Evolutionary conservation across 2,329 filamentous ascomycete species (phyloP).

Genomic region (Conoideocrella luteorostrata): DNA sequence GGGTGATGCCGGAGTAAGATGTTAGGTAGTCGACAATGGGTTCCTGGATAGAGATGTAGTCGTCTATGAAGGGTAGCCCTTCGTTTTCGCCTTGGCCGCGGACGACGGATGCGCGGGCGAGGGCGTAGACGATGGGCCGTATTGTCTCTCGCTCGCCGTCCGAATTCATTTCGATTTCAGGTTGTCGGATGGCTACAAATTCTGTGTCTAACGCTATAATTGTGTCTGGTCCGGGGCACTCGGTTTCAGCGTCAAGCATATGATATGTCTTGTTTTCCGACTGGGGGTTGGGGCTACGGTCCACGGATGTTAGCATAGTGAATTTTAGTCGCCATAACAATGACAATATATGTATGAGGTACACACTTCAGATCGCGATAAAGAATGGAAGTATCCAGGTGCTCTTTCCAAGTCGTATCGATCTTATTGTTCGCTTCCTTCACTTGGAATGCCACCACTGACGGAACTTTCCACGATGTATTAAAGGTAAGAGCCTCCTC

Average conservation of each 20-base stretch:
- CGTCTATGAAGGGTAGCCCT: slow-evolving; percentile 87
- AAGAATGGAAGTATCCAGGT: slow-evolving; percentile 76
- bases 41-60: slow-evolving; percentile 90
- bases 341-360: slow-evolving; percentile 4
- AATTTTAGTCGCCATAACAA: no score
- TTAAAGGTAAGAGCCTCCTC: slow-evolving; percentile 88
- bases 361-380: slow-evolving; percentile 61
- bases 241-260: slow-evolving; percentile 48
- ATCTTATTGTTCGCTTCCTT: slow-evolving; percentile 76
- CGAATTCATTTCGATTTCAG: slow-evolving; percentile 93
- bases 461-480: slow-evolving; percentile 85
- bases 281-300: slow-evolving; percentile 29
- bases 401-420: slow-evolving; percentile 79
- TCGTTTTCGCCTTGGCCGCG: slow-evolving; percentile 72
- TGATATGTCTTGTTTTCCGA: slow-evolving; percentile 47
- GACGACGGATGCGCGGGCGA: slow-evolving; percentile 89
- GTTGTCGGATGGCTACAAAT: slow-evolving; percentile 86
- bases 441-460: slow-evolving; percentile 78
- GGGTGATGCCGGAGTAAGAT: slow-evolving; percentile 83
- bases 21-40: slow-evolving; percentile 94
- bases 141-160: slow-evolving; percentile 91
- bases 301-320: no score
- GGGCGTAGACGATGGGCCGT: slow-evolving; percentile 79
- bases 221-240: slow-evolving; percentile 63
- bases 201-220: slow-evolving; percentile 91